These are phyloP conservation scores for Jatropha multifida DNA, from an alignment of 441 rosid genomes.

Conservation along the genomic window DNA sequence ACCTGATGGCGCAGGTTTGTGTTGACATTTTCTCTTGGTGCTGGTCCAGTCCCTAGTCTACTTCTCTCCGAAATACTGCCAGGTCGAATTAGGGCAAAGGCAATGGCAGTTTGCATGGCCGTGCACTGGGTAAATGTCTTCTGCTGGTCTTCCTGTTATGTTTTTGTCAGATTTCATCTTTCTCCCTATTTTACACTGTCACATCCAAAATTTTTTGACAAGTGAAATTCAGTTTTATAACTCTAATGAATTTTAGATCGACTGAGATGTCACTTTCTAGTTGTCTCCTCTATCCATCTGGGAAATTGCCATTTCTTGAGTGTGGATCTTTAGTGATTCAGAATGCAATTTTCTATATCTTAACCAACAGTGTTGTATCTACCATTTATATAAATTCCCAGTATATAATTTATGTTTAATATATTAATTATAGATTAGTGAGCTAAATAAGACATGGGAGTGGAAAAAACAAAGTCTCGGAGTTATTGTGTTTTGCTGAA, in stretches of 20 bases:
- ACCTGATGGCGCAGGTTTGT: slow-evolving; percentile 42
- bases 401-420: neutral
- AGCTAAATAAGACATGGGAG: neutral
- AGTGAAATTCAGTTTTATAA: neutral
- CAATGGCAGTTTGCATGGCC: slow-evolving; percentile 53
- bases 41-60: slow-evolving; percentile 59
- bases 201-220: neutral
- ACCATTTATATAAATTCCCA: neutral
- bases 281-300: neutral
- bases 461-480: neutral
- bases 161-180: neutral
- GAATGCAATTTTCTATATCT: neutral
- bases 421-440: neutral
- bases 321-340: neutral
- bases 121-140: slow-evolving; percentile 49
- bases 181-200: neutral
- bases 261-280: neutral
- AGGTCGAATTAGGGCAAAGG: slow-evolving; percentile 48
- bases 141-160: slow-evolving; percentile 12
- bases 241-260: neutral
- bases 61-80: slow-evolving; percentile 57
- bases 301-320: neutral
- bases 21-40: slow-evolving; percentile 48
- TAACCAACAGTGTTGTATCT: neutral
- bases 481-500: neutral